These are phyloP conservation scores for Myxozyma vanderwaltii DNA, from an alignment of 805 yeast genomes.

Conservation along the genomic window DNA sequence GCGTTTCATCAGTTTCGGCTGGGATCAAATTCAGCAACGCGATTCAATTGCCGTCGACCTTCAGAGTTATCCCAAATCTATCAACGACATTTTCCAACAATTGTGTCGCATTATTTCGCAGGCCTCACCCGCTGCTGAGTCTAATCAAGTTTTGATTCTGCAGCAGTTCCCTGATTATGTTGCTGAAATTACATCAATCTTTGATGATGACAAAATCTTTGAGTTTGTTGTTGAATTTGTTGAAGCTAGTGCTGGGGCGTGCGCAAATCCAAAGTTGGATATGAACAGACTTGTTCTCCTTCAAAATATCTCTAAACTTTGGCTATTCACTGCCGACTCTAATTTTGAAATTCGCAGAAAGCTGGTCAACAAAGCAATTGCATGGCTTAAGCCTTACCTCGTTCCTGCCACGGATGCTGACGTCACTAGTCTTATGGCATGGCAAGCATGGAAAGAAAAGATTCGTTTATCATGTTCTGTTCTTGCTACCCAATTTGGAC, in stretches of 20 bases:
- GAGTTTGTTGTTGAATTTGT: constrained; percentile 40
- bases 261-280: constrained; percentile 28
- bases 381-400: constrained; percentile 25
- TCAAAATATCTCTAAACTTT: constrained; percentile 44
- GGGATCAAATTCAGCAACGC: constrained; percentile 26
- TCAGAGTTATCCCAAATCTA: constrained; percentile 5
- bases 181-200: constrained; percentile 35
- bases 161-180: constrained; percentile 22
- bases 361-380: constrained; percentile 18
- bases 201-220: constrained; percentile 42
- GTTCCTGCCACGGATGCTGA: constrained; percentile 15
- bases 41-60: constrained; percentile 21
- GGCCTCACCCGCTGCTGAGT: constrained; percentile 11
- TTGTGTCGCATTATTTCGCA: constrained; percentile 17
- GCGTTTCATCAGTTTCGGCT: constrained; percentile 23
- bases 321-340: constrained; percentile 31
- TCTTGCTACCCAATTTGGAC: constrained; percentile 38
- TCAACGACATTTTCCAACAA: constrained; percentile 10
- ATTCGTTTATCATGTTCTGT: constrained; percentile 38
- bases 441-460: constrained; percentile 35
- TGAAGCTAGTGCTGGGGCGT: constrained; percentile 14
- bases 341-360: not conserved
- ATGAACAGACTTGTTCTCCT: constrained; percentile 52
- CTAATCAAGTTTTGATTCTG: constrained; percentile 17
- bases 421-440: constrained; percentile 5